Evolutionary conservation across 2,329 filamentous ascomycete genomes (phyloP), one percentile per base, ranked within the genome.

Genomic region (Arthrocladium fulminans): DNA sequence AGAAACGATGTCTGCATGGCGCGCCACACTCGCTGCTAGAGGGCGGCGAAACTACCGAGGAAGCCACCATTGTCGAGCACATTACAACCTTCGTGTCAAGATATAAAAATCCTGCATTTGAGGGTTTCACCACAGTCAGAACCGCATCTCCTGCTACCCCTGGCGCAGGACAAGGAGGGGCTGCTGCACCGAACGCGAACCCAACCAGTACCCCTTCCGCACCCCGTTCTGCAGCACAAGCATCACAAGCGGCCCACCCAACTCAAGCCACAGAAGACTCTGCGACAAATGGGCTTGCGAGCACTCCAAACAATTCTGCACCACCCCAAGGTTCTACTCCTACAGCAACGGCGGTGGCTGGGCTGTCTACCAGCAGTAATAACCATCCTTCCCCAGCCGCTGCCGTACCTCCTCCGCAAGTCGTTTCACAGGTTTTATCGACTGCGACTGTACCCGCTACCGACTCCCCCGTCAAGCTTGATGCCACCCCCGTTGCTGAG

Each of bases 1-100:
- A 53, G 41, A 42, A 50, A 19, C 49, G 55, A 15, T 41, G 55
- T 37, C 48, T 59, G 2, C 55, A 59, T 35, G 56, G 56, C 10
- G 49, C 48, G 10, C 45, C 49, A 17, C 23, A 49, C 19, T 54
- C 53, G n/a, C 32, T 35, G 24, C 45, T 55, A 38, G 48, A 47
- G 13, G 52, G 50, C 15, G 55, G 55, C 6, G 55, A 59, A 15
- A 53, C 48, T 3, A 47, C 48, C 23, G 56, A 59, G 29, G 56
- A 59, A 38, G 37, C 34, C 9, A 54, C 49, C 7, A 57, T 59
- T 34, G 50, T 59, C 50, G 49, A 49, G 12, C 55, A 57, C 38
- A 43, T 59, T 19, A 53, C 30, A 13, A 42, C 35, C 12, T 54
- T 59, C 35, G 55, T 57, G 23, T 38, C 51, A 6, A 44, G 52